A percentile compares a stretch with the other conserved stretches of the same genome.
Conservation (phyloP, 1,284 basidiomycete species). For the Sanghuangporus weigelae region DNA sequence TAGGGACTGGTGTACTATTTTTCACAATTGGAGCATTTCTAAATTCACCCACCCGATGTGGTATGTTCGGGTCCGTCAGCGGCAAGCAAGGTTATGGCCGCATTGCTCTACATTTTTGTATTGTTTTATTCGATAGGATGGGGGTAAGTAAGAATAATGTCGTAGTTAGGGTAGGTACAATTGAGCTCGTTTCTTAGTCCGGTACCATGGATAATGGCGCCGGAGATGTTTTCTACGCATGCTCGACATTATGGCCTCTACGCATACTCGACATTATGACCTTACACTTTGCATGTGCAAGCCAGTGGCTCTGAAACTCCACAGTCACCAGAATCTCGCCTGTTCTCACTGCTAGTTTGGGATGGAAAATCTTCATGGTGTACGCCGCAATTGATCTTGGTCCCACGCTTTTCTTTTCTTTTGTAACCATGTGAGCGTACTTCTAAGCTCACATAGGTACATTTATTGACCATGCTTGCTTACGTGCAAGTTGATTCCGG, state of each 20-base stretch:
- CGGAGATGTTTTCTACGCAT: conserved; percentile 77
- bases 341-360: conserved; percentile 51
- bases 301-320: conserved; percentile 83
- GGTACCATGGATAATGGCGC: conserved; percentile 28
- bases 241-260: conserved; percentile 77
- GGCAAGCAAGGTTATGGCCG: conserved; percentile 66
- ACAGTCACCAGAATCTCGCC: conserved; percentile 68
- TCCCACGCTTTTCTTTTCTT: conserved; percentile 40
- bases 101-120: conserved; percentile 70
- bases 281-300: conserved; percentile 62
- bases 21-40: conserved; percentile 70
- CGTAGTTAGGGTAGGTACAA: conserved; percentile 51
- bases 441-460: not conserved
- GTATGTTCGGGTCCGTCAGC: conserved; percentile 45
- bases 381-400: conserved; percentile 60
- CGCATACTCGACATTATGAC: conserved; percentile 73
- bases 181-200: not conserved
- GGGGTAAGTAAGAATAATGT: conserved; percentile 22
- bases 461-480: not conserved
- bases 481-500: conserved; percentile 50
- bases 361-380: conserved; percentile 66
- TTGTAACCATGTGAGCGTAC: conserved; percentile 34
- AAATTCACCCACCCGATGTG: conserved; percentile 58
- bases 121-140: conserved; percentile 72
- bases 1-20: conserved; percentile 54